Conservation (phyloP, 202 grass and related monocot genomes). For the Elaeis oleifera region DNA sequence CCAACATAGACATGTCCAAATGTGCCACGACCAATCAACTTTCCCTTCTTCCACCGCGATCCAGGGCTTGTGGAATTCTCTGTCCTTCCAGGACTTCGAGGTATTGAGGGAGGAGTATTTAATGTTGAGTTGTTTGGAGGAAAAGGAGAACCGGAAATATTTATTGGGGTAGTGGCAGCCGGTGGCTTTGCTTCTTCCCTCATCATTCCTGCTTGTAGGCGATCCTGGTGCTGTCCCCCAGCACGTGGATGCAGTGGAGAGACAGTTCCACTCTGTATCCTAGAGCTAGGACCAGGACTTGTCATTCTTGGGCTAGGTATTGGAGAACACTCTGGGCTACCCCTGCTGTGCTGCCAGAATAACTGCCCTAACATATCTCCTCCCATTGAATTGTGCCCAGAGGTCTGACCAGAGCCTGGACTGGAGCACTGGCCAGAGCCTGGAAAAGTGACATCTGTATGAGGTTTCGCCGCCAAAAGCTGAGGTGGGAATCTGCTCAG, state of each 20-base stretch:
- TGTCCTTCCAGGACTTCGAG: conserved; percentile 72
- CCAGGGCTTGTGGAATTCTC: conserved; percentile 85
- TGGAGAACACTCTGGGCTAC: conserved; percentile 88
- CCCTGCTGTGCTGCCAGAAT: conserved; percentile 86
- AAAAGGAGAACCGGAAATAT: conserved; percentile 48
- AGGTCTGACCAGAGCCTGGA: conserved; percentile 93
- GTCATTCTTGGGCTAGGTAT: conserved; percentile 92
- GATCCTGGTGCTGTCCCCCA: conserved; percentile 67
- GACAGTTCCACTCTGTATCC: conserved; percentile 92
- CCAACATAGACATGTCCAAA: conserved; percentile 99
- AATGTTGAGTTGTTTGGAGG: conserved; percentile 60
- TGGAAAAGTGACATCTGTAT: conserved; percentile 67
- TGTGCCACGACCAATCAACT: conserved; percentile 80
- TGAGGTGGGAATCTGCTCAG: conserved; percentile 81
- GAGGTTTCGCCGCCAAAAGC: conserved; percentile 71
- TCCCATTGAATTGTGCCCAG: conserved; percentile 97
- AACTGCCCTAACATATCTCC: conserved; percentile 84
- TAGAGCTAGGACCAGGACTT: conserved; percentile 89
- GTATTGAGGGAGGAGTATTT: conserved; percentile 44
- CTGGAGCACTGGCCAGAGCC: conserved; percentile 97
- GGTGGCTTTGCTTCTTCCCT: conserved; percentile 84
- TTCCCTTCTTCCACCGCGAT: conserved; percentile 96
- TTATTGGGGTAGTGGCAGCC: conserved; percentile 79
- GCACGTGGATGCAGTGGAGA: conserved; percentile 89
- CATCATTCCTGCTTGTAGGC: conserved; percentile 60